Evolutionary conservation across 306 rosid genomes (phyloP).

Genomic region (Medicago arabica): DNA sequence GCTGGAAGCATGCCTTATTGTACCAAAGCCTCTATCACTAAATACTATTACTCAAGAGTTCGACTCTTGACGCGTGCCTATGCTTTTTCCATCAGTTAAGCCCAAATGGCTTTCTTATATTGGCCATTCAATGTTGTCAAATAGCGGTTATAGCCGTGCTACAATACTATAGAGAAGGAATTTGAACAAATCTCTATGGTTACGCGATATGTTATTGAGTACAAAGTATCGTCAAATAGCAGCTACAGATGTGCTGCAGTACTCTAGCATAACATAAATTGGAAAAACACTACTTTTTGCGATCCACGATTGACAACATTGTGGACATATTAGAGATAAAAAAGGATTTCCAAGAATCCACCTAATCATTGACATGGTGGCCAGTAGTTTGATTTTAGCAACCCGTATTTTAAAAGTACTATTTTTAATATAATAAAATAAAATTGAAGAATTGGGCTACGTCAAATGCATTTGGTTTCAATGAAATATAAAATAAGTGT

Average conservation of each 20-base stretch:
- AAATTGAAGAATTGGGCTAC: background rate
- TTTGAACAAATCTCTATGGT: background rate
- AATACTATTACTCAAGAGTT: too few species aligned
- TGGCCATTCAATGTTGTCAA: background rate
- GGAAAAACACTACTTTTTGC: background rate
- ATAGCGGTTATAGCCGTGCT: background rate
- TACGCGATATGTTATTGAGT: background rate
- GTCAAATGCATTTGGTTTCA: conserved; percentile 3
- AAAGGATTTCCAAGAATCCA: background rate
- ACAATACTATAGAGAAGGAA: background rate
- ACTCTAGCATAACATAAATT: background rate
- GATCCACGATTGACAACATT: background rate
- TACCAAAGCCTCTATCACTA: background rate
- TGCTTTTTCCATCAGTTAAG: background rate
- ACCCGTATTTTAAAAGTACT: background rate
- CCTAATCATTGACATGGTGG: background rate
- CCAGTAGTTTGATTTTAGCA: background rate
- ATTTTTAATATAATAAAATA: background rate
- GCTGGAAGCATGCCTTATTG: too few species aligned
- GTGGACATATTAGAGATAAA: conserved; percentile 13
- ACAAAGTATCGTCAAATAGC: background rate
- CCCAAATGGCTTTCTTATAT: conserved; percentile 1
- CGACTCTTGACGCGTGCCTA: background rate
- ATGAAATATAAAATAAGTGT: conserved; percentile 6
- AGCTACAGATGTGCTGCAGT: background rate